Evolutionary conservation across 2,329 filamentous ascomycete species (phyloP), one percentile per base, ranked within the genome.

Genomic region (Calonectria henricotiae): DNA sequence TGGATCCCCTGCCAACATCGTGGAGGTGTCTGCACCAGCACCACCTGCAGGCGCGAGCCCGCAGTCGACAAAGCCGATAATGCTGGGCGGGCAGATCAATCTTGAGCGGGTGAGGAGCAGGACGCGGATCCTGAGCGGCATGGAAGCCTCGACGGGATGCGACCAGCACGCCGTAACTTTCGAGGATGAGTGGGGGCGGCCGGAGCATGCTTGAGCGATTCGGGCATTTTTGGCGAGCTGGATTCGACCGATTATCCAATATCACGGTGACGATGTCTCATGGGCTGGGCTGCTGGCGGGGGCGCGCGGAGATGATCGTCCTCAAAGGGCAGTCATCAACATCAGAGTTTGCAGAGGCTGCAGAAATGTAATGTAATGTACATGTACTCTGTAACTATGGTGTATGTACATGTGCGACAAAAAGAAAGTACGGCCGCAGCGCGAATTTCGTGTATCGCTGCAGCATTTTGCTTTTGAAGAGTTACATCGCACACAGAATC

Each of bases 101-200:
- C 37, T 41, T 4, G 55, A n/a, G 39, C 23, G 39, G 39, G 23
- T 41, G 55, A 44, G 55, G 17, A 61, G 39, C 37, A 61, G 55
- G 39, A 23, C 37, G 37, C 37, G 55, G 15, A 61, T 61, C 37
- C 55, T 61, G 25, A 44, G 55, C 61, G 32, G 46, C 43, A 37
- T 63, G 30, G 35, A 58, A 6, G n/a, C 20, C 32, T 13, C 35
- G 17, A 35, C 51, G n/a, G 49, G 63, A 37, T 15, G 12, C 35
- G 30, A 20, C 11, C 32, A 58, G 51, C 32, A 58, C n/a, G 32
- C 20, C 32, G 32, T 46, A 9, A 23, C 39, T 32, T 47, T 58
- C 8, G 63, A 60, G 44, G 54, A 66, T 30, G 64, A 66, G 64
- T 66, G 64, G 64, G 64, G 64, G 32, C 54, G 35, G 20, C 63